Percentiles rank a stretch among this genome's conserved stretches.
Evolutionary conservation across 768 basidiomycete species (phyloP).

Genomic region (Lactarius pseudohatsudake): DNA sequence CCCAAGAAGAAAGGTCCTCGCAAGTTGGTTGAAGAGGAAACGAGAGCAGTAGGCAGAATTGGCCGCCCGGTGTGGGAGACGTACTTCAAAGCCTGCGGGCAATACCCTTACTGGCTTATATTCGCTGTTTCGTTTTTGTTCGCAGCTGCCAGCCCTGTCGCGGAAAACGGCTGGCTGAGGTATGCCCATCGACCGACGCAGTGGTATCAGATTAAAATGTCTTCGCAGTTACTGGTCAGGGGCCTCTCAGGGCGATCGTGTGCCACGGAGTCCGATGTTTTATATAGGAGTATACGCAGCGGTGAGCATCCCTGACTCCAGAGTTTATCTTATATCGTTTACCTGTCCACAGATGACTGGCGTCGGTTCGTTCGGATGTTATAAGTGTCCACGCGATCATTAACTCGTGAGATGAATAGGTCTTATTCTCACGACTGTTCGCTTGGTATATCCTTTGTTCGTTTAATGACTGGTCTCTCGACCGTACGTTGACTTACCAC

Average conservation of each 20-base stretch:
- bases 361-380: conserved; percentile 15
- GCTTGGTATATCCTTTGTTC: conserved; percentile 76
- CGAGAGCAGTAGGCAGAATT: conserved; percentile 50
- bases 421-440: conserved; percentile 53
- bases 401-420: conserved; percentile 37
- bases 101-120: conserved; percentile 40
- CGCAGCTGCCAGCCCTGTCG: conserved; percentile 44
- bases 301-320: conserved; percentile 38
- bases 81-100: conserved; percentile 45
- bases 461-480: conserved; percentile 30
- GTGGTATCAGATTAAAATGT: background rate
- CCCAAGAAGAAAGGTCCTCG: conserved; percentile 60
- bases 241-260: conserved; percentile 30
- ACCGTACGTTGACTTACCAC: conserved; percentile 18
- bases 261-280: conserved; percentile 41
- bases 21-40: conserved; percentile 75
- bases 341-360: conserved; percentile 8
- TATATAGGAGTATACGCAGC: conserved; percentile 73
- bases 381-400: background rate
- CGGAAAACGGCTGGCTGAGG: conserved; percentile 50
- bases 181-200: conserved; percentile 18
- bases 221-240: conserved; percentile 43
- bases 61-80: conserved; percentile 45
- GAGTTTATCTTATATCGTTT: background rate
- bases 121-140: conserved; percentile 40